A percentile compares a stretch with the other conserved stretches of the same genome.
Evolutionary conservation across 1,284 basidiomycete genomes (phyloP).

Genomic region (Cystobasidium sp.): DNA sequence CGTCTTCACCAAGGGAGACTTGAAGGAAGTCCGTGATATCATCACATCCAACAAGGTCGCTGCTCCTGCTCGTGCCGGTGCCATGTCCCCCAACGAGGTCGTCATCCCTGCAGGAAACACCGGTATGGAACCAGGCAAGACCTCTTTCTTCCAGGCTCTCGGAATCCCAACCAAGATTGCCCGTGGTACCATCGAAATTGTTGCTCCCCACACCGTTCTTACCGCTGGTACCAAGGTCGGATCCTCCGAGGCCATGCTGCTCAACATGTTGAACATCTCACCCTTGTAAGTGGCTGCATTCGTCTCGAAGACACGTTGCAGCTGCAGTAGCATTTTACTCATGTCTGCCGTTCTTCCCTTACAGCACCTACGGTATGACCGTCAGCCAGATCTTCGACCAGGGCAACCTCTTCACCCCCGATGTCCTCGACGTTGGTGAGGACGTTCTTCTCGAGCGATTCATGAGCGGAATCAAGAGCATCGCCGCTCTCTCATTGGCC

Average conservation of each 20-base stretch:
- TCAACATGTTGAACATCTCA: conserved; percentile 93
- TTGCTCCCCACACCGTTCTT: conserved; percentile 95
- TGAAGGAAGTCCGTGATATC: conserved; percentile 90
- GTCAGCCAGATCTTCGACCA: conserved; percentile 91
- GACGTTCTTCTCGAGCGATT: conserved; percentile 87
- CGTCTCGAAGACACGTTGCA: conserved; percentile 1
- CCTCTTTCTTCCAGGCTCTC: conserved; percentile 99
- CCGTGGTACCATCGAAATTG: conserved; percentile 99
- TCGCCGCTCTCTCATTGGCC: conserved; percentile 93
- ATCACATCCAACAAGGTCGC: conserved; percentile 97
- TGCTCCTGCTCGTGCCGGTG: conserved; percentile 97
- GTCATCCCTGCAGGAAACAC: conserved; percentile 94
- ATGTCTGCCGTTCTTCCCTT: conserved; percentile 63
- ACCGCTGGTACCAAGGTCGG: conserved; percentile 90
- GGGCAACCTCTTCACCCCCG: conserved; percentile 82
- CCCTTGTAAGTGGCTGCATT: conserved; percentile 51
- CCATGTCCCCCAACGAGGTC: conserved; percentile 89
- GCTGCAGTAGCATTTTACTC: not conserved
- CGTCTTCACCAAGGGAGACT: conserved; percentile 91
- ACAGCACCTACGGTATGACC: conserved; percentile 96
- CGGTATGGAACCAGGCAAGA: conserved; percentile 99
- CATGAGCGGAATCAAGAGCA: conserved; percentile 88
- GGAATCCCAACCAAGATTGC: conserved; percentile 99
- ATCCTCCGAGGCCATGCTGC: conserved; percentile 91
- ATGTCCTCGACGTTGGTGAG: conserved; percentile 94